phyloP scores from a whole-genome alignment of 495 filamentous ascomycete genomes.

The Penicillium parvum region DNA sequence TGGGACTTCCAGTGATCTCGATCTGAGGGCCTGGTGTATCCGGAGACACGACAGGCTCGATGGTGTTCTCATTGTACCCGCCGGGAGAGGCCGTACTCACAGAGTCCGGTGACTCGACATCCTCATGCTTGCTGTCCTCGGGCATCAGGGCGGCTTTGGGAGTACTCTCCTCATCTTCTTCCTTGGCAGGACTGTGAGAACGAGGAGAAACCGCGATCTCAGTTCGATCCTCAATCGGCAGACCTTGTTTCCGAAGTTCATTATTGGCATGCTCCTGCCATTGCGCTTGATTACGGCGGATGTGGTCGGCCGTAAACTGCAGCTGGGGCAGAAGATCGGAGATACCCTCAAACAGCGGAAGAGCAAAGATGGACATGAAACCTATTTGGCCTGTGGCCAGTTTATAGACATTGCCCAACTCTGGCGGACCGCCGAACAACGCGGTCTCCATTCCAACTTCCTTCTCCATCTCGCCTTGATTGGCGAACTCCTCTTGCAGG shows the following conservation, averaged over 20 bases:
- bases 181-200: constrained; percentile 30
- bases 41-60: constrained; percentile 36
- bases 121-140: constrained; percentile 1
- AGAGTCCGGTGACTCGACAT: constrained; percentile 19
- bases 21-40: constrained; percentile 41
- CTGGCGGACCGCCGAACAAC: constrained; percentile 76
- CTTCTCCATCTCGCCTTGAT: constrained; percentile 86
- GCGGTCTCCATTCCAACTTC: constrained; percentile 83
- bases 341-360: constrained; percentile 82
- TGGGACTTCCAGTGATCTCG: constrained; percentile 33
- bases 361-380: constrained; percentile 94
- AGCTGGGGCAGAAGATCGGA: constrained; percentile 79
- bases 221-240: constrained; percentile 18
- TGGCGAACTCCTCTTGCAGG: constrained; percentile 87
- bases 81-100: constrained; percentile 13
- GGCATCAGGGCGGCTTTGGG: not conserved
- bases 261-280: constrained; percentile 68
- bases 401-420: constrained; percentile 73
- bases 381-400: constrained; percentile 84
- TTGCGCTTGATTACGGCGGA: constrained; percentile 63
- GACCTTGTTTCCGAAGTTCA: constrained; percentile 32
- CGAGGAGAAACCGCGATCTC: constrained; percentile 35
- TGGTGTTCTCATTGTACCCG: constrained; percentile 35
- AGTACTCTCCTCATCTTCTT: constrained; percentile 3
- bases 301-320: constrained; percentile 75